These are phyloP conservation scores for Tolypocladium nubicola DNA, from an alignment of 2,329 filamentous ascomycete genomes.

Conservation along the genomic window DNA sequence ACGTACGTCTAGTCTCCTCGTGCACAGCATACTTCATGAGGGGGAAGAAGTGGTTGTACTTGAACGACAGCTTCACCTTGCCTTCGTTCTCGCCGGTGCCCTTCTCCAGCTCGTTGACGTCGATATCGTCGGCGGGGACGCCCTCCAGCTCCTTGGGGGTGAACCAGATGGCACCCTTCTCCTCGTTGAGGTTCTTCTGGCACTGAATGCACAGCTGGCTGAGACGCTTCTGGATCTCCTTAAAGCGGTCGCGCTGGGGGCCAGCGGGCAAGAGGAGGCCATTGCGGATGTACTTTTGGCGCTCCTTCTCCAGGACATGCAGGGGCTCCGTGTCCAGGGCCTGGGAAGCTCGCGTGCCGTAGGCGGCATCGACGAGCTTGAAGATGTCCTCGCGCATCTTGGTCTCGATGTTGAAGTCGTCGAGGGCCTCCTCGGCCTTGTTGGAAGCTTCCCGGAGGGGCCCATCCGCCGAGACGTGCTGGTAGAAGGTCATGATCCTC, in stretches of 20 bases:
- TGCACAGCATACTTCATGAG: slow-evolving; percentile 67
- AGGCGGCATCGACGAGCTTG: slow-evolving; percentile 49
- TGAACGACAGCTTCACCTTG: slow-evolving; percentile 67
- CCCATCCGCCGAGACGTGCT: slow-evolving; percentile 61
- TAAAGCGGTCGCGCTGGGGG: slow-evolving; percentile 65
- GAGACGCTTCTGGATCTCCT: slow-evolving; percentile 74
- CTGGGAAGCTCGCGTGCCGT: slow-evolving; percentile 38
- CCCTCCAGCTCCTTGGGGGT: slow-evolving; percentile 63
- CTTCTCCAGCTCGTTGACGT: slow-evolving; percentile 54
- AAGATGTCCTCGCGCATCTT: slow-evolving; percentile 78
- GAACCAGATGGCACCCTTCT: slow-evolving; percentile 74
- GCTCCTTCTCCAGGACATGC: slow-evolving; percentile 66
- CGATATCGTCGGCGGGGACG: slow-evolving; percentile 60
- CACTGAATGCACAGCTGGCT: slow-evolving; percentile 65
- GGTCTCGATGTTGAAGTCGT: slow-evolving; percentile 68
- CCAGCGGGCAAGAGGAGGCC: slow-evolving; percentile 63
- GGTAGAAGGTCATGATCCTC: slow-evolving; percentile 69
- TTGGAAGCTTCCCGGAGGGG: slow-evolving; percentile 64
- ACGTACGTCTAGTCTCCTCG: slow-evolving; percentile 54
- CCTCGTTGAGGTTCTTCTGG: slow-evolving; percentile 73
- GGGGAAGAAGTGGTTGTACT: slow-evolving; percentile 74
- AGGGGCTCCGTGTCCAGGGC: slow-evolving; percentile 57
- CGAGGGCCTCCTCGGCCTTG: slow-evolving; percentile 64
- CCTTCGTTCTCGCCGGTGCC: slow-evolving; percentile 63
- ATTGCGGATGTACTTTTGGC: slow-evolving; percentile 67